phyloP scores from a whole-genome alignment of 306 rosid genomes.

The Sindora glabra region DNA sequence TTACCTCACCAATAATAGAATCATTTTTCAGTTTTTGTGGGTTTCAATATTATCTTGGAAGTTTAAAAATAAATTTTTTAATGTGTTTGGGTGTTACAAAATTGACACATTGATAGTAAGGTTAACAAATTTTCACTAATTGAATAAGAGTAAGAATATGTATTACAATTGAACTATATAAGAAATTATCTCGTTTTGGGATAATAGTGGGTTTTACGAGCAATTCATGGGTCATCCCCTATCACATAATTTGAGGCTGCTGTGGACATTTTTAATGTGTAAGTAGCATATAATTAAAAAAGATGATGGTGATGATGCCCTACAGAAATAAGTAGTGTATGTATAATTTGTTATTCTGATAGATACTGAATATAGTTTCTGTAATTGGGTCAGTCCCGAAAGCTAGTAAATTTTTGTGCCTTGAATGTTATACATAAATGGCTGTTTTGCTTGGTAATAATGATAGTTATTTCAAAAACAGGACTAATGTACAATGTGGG shows the following conservation, averaged over 20 bases:
- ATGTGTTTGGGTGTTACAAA: no score
- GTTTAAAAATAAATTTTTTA: no score
- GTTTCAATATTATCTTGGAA: no score
- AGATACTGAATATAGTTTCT: conserved; percentile 16
- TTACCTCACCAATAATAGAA: no score
- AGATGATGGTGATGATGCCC: conserved; percentile 11
- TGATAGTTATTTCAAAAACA: neutral
- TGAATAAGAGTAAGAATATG: no score
- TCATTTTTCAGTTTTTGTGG: no score
- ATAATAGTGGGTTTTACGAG: no score
- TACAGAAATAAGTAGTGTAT: conserved; percentile 5
- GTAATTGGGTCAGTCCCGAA: conserved; percentile 5
- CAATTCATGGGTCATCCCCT: no score
- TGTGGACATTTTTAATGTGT: conserved; percentile 15
- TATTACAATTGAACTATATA: no score
- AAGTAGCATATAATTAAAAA: conserved; percentile 19
- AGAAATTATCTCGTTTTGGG: no score
- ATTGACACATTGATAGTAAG: no score
- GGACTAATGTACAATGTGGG: conserved; percentile 19
- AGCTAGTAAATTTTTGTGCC: neutral
- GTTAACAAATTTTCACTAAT: no score
- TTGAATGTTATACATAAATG: neutral
- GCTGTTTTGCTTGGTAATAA: neutral
- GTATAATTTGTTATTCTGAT: conserved; percentile 15
- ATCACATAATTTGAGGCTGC: neutral